A percentile compares a stretch with the other conserved stretches of the same genome.
Evolutionary conservation across 2,329 filamentous ascomycete genomes (phyloP).

Genomic region (Ophiostoma quercus): DNA sequence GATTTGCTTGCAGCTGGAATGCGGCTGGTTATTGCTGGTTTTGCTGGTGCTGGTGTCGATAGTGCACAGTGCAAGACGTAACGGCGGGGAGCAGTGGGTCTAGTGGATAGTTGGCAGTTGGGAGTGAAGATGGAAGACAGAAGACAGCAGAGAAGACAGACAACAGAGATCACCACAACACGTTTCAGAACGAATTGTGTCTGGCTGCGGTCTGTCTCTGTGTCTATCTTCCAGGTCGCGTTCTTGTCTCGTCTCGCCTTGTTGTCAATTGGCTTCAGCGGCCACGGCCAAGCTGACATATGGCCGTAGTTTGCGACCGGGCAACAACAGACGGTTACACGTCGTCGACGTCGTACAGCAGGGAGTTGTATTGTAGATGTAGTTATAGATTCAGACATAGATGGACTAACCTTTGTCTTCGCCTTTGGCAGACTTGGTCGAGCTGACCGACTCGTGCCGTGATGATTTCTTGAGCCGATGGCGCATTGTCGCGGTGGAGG

Average conservation of each 20-base stretch:
- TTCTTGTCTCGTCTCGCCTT: neutral
- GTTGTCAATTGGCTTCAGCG: neutral
- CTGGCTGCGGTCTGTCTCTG: neutral
- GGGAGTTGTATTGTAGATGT: neutral
- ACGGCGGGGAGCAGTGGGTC: slow-evolving; percentile 11
- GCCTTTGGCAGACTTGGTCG: slow-evolving; percentile 21
- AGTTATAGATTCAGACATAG: neutral
- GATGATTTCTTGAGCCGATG: slow-evolving; percentile 24
- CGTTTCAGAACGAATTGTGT: slow-evolving; percentile 1
- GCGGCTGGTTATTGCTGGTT: neutral
- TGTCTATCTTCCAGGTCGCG: neutral
- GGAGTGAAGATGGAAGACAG: neutral
- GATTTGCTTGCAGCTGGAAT: neutral
- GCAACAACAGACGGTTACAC: neutral
- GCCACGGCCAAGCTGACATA: neutral
- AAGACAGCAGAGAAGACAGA: neutral
- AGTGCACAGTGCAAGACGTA: slow-evolving; percentile 7
- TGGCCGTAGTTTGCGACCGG: slow-evolving; percentile 5
- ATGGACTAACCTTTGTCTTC: slow-evolving; percentile 18
- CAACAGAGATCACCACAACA: neutral
- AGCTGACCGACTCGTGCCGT: slow-evolving; percentile 23
- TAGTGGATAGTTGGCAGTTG: neutral
- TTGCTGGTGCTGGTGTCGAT: slow-evolving; percentile 5
- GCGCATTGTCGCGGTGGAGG: slow-evolving; percentile 24
- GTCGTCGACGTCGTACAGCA: neutral